These are phyloP conservation scores for Kwoniella botswanensis DNA, from an alignment of 768 basidiomycete genomes.

Conservation along the genomic window DNA sequence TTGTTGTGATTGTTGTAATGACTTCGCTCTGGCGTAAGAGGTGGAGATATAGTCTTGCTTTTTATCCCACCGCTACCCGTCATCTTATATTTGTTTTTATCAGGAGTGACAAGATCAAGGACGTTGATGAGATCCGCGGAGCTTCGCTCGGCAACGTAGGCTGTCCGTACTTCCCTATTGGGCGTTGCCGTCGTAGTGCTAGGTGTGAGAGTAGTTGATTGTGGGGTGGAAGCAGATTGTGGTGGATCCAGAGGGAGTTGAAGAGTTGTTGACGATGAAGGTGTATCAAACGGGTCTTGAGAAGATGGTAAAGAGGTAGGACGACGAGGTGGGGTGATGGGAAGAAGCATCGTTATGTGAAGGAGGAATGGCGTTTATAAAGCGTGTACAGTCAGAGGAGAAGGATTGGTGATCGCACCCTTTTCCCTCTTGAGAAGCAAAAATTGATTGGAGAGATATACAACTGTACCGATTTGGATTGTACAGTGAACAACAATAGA, in stretches of 20 bases:
- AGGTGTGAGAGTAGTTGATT: neutral
- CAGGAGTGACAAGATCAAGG: constrained; percentile 10
- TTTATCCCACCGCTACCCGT: neutral
- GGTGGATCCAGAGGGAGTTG: neutral
- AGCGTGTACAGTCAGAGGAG: neutral
- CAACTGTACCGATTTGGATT: constrained; percentile 7
- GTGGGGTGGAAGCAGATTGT: constrained; percentile 2
- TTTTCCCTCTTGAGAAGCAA: constrained; percentile 7
- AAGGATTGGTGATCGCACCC: constrained; percentile 7
- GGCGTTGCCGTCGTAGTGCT: constrained; percentile 6
- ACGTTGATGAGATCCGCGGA: constrained; percentile 13
- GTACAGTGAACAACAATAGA: neutral
- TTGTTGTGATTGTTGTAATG: neutral
- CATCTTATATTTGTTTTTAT: neutral
- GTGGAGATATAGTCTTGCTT: constrained; percentile 11
- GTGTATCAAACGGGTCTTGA: constrained; percentile 3
- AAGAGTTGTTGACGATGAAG: neutral
- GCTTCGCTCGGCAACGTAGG: constrained; percentile 12
- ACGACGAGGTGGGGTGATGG: constrained; percentile 12
- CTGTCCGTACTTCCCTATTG: constrained; percentile 5
- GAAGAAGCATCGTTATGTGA: neutral
- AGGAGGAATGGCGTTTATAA: neutral
- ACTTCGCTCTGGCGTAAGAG: constrained; percentile 10
- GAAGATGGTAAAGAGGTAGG: constrained; percentile 3
- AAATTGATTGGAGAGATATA: neutral